Evolutionary conservation across 2,329 filamentous ascomycete genomes (phyloP).

Genomic region (Sclerotinia nivalis): DNA sequence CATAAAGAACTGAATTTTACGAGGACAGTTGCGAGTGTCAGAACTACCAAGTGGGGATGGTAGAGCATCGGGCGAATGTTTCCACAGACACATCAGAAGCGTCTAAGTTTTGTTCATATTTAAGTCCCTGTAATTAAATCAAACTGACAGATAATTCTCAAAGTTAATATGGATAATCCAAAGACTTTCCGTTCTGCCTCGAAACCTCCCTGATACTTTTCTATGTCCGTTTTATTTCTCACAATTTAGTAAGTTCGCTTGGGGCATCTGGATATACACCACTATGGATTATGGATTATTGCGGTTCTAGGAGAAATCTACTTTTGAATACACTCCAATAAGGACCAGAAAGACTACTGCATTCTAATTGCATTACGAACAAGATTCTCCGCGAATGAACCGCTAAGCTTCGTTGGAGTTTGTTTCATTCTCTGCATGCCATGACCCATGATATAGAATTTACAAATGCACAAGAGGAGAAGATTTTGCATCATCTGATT

Average conservation of each 20-base stretch:
- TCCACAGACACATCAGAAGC: slow-evolving; percentile 18
- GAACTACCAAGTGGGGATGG: not conserved
- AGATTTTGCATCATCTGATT: not conserved
- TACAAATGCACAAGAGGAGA: slow-evolving; percentile 21
- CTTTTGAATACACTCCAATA: slow-evolving; percentile 32
- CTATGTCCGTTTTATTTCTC: slow-evolving; percentile 31
- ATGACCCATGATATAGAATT: slow-evolving; percentile 27
- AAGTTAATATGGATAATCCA: slow-evolving; percentile 21
- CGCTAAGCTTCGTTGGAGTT: slow-evolving; percentile 28
- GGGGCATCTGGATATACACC: slow-evolving; percentile 28
- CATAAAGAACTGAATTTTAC: too few relatives aligned
- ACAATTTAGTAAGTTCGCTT: slow-evolving; percentile 29
- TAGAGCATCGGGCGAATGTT: slow-evolving; percentile 24
- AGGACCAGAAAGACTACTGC: slow-evolving; percentile 27
- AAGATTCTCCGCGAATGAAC: slow-evolving; percentile 30
- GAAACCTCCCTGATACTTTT: slow-evolving; percentile 34
- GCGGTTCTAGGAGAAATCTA: slow-evolving; percentile 29
- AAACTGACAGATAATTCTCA: not conserved
- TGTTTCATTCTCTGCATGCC: slow-evolving; percentile 26
- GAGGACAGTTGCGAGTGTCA: too few relatives aligned
- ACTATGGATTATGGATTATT: slow-evolving; percentile 30
- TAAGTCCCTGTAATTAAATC: too few relatives aligned
- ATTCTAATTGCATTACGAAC: slow-evolving; percentile 25
- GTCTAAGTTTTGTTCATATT: not conserved
- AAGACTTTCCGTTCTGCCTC: slow-evolving; percentile 25